Base-by-base conservation (phyloP, 306 rosid species). In the Comarum palustre region DNA sequence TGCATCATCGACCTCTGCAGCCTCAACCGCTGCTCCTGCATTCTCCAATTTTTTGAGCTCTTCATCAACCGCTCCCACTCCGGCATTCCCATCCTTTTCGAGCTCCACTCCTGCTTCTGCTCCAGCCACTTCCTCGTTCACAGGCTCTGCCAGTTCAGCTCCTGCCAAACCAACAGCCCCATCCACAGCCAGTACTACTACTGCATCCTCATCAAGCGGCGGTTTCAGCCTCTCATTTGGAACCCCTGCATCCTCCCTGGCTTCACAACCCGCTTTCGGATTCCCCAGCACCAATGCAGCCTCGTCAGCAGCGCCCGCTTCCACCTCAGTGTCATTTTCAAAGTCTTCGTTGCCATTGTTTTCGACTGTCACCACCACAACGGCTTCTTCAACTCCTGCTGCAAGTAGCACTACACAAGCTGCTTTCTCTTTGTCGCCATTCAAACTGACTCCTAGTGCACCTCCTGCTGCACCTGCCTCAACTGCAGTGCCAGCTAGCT, bases 361-460 rank as follows among this genome's bases (percentile, higher is more conserved):
- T 67, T 90, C 96, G 0, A 82, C 92, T 0, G 87, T 77, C 60
- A 88, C 96, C 0, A 82, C 92, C 52, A 81, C 95, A 15, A 75
- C n/a, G 8, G 68, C 90, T 45, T 68, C 88, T 46, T 73, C 90
- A 0, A 82, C 96, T 16, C 82, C 87, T 1, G 82, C 81, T 1
- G 80, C 90, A 0, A 77, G 73, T 20, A 68, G 82, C 59, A 66
- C 89, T 1, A 63, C 75, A 36, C 78, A 68, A 31, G 27, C 58
- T 24, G 65, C 90, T 48, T 60, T 83, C 73, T 79, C 93, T 14
- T 20, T 77, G 63, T 85, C 96, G 1, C 64, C 80, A 5, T 85
- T 88, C 75, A 25, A 54, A 43, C 74, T 16, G 63, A 52, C 66
- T 67, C 66, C 87, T 22, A 67, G 82, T 2, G 72, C 78, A 19